phyloP scores from a whole-genome alignment of 257 asterid species.

The Euphrasia confusa region DNA sequence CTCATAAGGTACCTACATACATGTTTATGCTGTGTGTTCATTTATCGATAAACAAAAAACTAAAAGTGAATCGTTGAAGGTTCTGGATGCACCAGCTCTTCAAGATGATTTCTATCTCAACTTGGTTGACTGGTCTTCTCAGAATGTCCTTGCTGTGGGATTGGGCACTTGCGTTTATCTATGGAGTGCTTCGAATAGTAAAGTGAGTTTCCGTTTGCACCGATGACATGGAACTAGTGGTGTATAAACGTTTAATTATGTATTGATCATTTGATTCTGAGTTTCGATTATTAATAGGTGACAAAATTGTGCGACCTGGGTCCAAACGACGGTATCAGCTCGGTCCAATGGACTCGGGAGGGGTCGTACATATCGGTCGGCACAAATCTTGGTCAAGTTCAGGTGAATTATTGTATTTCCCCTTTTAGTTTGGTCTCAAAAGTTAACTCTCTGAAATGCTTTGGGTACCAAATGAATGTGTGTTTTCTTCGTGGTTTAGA shows the following conservation, averaged over 20 bases:
- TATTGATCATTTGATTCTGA: conserved; percentile 9
- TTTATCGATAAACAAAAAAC: too few species aligned
- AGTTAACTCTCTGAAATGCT: neutral
- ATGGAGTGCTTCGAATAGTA: conserved; percentile 95
- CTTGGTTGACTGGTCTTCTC: conserved; percentile 98
- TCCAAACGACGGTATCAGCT: conserved; percentile 78
- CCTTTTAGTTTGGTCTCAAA: neutral
- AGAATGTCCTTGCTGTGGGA: conserved; percentile 98
- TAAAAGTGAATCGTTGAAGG: conserved; percentile 43
- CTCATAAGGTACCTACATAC: conserved; percentile 67
- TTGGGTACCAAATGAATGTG: neutral
- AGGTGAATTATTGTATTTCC: conserved; percentile 36
- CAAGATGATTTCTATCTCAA: conserved; percentile 96
- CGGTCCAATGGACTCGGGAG: conserved; percentile 95
- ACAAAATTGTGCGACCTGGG: conserved; percentile 92
- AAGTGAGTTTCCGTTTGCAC: conserved; percentile 40
- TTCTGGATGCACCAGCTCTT: conserved; percentile 92
- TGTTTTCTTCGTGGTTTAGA: conserved; percentile 31
- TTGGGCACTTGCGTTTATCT: conserved; percentile 87
- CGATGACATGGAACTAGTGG: too few species aligned
- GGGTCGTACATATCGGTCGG: conserved; percentile 92
- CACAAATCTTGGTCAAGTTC: conserved; percentile 87
- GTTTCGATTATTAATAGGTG: conserved; percentile 41
- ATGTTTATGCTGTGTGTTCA: neutral
- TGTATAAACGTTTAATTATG: neutral